Evolutionary conservation across 139 green algal genomes (phyloP).

Genomic region (Volvox africanus): DNA sequence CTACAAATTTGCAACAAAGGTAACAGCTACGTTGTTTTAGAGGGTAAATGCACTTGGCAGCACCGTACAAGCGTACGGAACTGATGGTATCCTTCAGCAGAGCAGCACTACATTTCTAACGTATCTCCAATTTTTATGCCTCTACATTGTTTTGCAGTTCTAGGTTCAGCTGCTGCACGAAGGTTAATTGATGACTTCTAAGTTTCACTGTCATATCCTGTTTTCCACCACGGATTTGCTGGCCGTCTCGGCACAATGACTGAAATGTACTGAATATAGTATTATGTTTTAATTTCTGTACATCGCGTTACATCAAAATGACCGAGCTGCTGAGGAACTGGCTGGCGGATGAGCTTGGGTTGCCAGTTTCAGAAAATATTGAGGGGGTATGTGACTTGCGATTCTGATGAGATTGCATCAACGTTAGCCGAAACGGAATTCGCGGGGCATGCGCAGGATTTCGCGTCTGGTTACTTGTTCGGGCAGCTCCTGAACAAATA

Average conservation of each 20-base stretch:
- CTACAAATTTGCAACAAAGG: too few relatives aligned
- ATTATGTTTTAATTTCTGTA: not conserved
- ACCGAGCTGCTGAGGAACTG: constrained; percentile 54
- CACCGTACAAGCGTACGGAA: too few relatives aligned
- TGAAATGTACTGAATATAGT: not conserved
- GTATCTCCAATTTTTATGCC: too few relatives aligned
- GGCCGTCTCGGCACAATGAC: constrained; percentile 13
- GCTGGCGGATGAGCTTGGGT: constrained; percentile 50
- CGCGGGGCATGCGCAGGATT: constrained; percentile 65
- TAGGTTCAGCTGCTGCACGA: too few relatives aligned
- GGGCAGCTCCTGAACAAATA: constrained; percentile 71
- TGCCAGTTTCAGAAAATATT: constrained; percentile 42
- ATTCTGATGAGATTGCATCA: not conserved
- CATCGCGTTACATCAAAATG: constrained; percentile 32
- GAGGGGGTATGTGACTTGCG: constrained; percentile 49
- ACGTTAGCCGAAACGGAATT: not conserved
- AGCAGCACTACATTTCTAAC: too few relatives aligned
- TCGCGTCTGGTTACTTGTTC: constrained; percentile 77
- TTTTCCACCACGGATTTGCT: not conserved
- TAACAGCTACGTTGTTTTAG: too few relatives aligned
- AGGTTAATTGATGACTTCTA: not conserved
- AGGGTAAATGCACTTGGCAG: too few relatives aligned
- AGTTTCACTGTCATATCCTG: constrained; percentile 15
- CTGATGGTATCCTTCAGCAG: too few relatives aligned
- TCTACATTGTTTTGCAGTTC: too few relatives aligned